phyloP scores from a whole-genome alignment of 148 eudicot species.

The Spergularia bocconei region DNA sequence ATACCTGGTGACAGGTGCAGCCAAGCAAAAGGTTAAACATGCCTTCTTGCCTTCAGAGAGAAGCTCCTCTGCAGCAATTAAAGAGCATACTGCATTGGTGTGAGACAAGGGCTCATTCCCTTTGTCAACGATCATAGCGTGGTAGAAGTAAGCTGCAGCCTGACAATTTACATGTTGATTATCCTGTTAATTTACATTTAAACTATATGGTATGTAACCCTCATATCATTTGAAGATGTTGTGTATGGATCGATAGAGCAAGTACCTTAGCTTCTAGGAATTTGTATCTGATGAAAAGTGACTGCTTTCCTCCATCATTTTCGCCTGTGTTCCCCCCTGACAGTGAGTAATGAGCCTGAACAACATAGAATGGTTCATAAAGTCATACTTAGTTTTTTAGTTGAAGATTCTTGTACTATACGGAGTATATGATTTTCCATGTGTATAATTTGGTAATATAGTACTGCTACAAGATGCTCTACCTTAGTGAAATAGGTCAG shows the following conservation, averaged over 20 bases:
- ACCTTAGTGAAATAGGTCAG: slow-evolving; percentile 79
- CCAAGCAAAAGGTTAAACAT: slow-evolving; percentile 75
- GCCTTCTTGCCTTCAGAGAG: slow-evolving; percentile 78
- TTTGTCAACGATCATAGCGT: slow-evolving; percentile 78
- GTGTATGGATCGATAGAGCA: background rate
- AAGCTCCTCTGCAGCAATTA: slow-evolving; percentile 75
- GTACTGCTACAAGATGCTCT: background rate
- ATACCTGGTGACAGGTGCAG: slow-evolving; percentile 79
- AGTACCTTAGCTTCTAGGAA: slow-evolving; percentile 87
- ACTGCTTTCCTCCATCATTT: slow-evolving; percentile 54
- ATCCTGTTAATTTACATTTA: background rate
- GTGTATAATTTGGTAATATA: background rate
- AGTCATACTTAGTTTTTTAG: background rate
- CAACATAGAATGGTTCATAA: background rate
- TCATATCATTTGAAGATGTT: background rate
- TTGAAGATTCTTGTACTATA: no score
- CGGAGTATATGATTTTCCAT: no score
- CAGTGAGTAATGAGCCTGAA: slow-evolving; percentile 68
- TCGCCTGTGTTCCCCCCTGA: slow-evolving; percentile 37
- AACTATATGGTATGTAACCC: background rate
- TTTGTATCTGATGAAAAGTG: slow-evolving; percentile 76
- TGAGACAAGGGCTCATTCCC: slow-evolving; percentile 70
- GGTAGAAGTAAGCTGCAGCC: slow-evolving; percentile 96
- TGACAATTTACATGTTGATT: slow-evolving; percentile 14
- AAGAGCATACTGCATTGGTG: slow-evolving; percentile 57